These are phyloP conservation scores for Xylaria grammica DNA, from an alignment of 495 filamentous ascomycete species.

Conservation along the genomic window DNA sequence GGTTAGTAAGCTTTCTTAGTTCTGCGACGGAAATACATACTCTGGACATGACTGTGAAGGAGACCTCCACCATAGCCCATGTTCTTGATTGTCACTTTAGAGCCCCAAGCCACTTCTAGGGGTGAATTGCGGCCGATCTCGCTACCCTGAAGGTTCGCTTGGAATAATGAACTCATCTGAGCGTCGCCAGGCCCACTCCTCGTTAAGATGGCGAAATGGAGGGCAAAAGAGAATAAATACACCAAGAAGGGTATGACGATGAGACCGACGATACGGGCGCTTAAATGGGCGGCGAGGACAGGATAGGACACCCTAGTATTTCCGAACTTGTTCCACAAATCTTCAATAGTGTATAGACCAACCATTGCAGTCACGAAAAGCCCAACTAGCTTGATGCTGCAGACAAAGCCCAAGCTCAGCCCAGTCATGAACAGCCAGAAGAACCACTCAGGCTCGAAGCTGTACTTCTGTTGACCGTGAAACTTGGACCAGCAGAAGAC, in stretches of 20 bases:
- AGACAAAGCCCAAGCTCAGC: constrained; percentile 94
- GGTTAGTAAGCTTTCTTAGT: constrained; percentile 19
- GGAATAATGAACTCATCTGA: constrained; percentile 99
- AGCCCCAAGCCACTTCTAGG: constrained; percentile 87
- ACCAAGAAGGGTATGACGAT: constrained; percentile 86
- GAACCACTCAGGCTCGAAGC: constrained; percentile 90
- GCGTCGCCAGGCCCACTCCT: constrained; percentile 96
- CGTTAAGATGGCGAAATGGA: constrained; percentile 90
- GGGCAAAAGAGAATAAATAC: constrained; percentile 92
- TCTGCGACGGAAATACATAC: constrained; percentile 25
- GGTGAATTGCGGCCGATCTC: constrained; percentile 94
- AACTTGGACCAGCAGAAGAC: constrained; percentile 96
- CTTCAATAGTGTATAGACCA: constrained; percentile 93
- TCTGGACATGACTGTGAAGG: constrained; percentile 95
- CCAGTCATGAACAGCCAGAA: constrained; percentile 90
- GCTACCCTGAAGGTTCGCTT: constrained; percentile 91
- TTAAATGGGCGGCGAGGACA: constrained; percentile 77
- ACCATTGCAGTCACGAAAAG: constrained; percentile 94
- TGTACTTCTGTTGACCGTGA: constrained; percentile 79
- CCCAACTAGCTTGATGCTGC: constrained; percentile 97
- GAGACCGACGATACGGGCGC: constrained; percentile 81
- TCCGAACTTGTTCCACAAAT: constrained; percentile 98
- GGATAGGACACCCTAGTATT: constrained; percentile 88
- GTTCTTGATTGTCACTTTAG: constrained; percentile 92
- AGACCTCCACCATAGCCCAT: constrained; percentile 99